Conservation (phyloP, 805 yeast species). For the Ogataea allantospora region DNA sequence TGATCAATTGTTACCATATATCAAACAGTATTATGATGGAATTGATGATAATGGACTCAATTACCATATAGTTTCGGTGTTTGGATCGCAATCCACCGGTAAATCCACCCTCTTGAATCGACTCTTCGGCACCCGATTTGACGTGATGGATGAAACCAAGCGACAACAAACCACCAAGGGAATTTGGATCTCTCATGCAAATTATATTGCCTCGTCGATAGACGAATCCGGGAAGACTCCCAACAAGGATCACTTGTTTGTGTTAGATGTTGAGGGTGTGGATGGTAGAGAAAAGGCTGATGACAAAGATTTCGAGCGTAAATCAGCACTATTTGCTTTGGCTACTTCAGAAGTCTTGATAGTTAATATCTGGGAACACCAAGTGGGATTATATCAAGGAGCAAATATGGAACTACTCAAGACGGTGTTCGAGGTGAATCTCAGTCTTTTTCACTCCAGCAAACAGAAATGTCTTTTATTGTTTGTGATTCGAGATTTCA, state of each 20-base stretch:
- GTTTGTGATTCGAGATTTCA: slow-evolving; percentile 90
- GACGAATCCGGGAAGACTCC: slow-evolving; percentile 13
- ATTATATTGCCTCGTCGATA: slow-evolving; percentile 32
- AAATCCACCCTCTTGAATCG: slow-evolving; percentile 88
- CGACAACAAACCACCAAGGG: slow-evolving; percentile 93
- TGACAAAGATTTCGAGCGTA: slow-evolving; percentile 96
- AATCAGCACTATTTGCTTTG: slow-evolving; percentile 91
- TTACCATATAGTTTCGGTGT: slow-evolving; percentile 91
- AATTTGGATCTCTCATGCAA: slow-evolving; percentile 68
- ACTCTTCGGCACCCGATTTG: slow-evolving; percentile 82
- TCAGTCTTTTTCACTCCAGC: slow-evolving; percentile 74
- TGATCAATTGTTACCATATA: slow-evolving; percentile 30
- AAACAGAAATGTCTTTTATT: slow-evolving; percentile 59
- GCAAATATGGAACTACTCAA: slow-evolving; percentile 94
- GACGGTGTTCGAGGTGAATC: slow-evolving; percentile 94
- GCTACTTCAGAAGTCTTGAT: slow-evolving; percentile 89
- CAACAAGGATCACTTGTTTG: slow-evolving; percentile 48
- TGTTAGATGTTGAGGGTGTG: slow-evolving; percentile 98
- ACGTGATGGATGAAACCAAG: slow-evolving; percentile 84
- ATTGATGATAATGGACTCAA: slow-evolving; percentile 53
- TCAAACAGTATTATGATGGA: slow-evolving; percentile 28
- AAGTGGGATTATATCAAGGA: slow-evolving; percentile 95
- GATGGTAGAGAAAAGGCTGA: slow-evolving; percentile 98
- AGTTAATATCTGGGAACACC: slow-evolving; percentile 95
- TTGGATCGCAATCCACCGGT: slow-evolving; percentile 97